Percentiles rank a stretch among this genome's conserved stretches.
Conservation (phyloP, 1,284 basidiomycete genomes). For the Papiliotrema flavescens region DNA sequence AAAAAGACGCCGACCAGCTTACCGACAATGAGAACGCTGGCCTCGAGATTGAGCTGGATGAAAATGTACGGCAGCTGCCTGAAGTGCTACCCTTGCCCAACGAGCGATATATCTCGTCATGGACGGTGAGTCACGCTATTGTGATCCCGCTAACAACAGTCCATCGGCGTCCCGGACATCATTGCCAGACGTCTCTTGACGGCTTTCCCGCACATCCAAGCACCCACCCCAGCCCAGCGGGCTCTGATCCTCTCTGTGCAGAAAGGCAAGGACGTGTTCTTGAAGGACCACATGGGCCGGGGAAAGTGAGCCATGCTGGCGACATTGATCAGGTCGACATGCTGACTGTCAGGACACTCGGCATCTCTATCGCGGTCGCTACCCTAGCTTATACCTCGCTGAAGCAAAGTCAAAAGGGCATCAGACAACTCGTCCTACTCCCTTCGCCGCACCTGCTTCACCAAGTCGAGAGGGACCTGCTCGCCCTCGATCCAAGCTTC, state of each 20-base stretch:
- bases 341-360: slow-evolving; percentile 15
- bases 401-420: background rate
- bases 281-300: slow-evolving; percentile 35
- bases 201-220: slow-evolving; percentile 20
- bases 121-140: background rate
- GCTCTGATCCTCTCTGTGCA: slow-evolving; percentile 24
- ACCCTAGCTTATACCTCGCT: slow-evolving; percentile 8
- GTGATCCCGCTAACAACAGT: background rate
- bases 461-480: slow-evolving; percentile 19
- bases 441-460: slow-evolving; percentile 29
- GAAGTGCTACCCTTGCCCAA: no score
- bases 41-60: background rate
- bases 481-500: slow-evolving; percentile 9
- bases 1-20: no score
- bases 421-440: slow-evolving; percentile 21
- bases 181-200: slow-evolving; percentile 1
- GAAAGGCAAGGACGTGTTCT: slow-evolving; percentile 27
- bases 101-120: background rate
- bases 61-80: no score
- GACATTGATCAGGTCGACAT: background rate
- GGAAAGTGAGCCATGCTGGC: slow-evolving; percentile 30
- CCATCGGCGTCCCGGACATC: slow-evolving; percentile 3
- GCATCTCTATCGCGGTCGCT: slow-evolving; percentile 23
- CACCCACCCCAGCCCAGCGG: slow-evolving; percentile 32
- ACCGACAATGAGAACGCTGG: background rate